These are phyloP conservation scores for Noccaea bulbosa DNA, from an alignment of 345 rosid genomes.

Conservation along the genomic window DNA sequence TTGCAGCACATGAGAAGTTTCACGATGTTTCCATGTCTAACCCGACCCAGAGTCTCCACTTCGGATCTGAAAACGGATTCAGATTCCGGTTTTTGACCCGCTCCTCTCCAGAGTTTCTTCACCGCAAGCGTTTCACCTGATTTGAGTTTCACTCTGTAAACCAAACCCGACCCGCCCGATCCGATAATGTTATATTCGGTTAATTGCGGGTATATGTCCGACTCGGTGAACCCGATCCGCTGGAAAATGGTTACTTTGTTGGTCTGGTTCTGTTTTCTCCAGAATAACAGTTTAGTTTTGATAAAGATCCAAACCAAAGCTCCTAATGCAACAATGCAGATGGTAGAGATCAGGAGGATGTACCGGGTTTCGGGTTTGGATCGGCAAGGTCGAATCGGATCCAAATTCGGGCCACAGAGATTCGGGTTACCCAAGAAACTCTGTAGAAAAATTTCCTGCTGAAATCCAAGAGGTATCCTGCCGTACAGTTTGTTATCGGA, in stretches of 20 bases:
- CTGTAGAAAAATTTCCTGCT: conserved; percentile 30
- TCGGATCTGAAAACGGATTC: conserved; percentile 53
- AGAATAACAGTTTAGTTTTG: conserved; percentile 42
- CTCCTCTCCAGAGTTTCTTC: conserved; percentile 56
- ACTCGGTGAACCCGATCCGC: conserved; percentile 54
- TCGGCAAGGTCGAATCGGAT: conserved; percentile 55
- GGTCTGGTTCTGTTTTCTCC: conserved; percentile 44
- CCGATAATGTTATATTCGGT: conserved; percentile 61
- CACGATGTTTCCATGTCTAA: conserved; percentile 68
- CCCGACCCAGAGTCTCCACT: conserved; percentile 59
- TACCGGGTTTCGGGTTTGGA: conserved; percentile 39
- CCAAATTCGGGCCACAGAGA: conserved; percentile 60
- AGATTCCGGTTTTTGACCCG: conserved; percentile 28
- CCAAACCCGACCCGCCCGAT: conserved; percentile 69
- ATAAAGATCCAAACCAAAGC: conserved; percentile 51
- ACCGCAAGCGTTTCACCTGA: conserved; percentile 70
- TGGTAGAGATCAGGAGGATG: conserved; percentile 37
- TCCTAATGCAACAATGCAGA: conserved; percentile 50
- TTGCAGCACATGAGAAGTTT: conserved; percentile 59
- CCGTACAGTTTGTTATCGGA: conserved; percentile 63
- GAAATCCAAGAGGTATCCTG: conserved; percentile 57
- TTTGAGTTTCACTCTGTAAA: conserved; percentile 56
- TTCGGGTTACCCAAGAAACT: conserved; percentile 67
- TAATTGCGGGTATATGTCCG: conserved; percentile 50
- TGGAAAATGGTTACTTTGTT: conserved; percentile 60